Evolutionary conservation across 2,329 filamentous ascomycete species (phyloP).

Genomic region (Emergomyces africanus): DNA sequence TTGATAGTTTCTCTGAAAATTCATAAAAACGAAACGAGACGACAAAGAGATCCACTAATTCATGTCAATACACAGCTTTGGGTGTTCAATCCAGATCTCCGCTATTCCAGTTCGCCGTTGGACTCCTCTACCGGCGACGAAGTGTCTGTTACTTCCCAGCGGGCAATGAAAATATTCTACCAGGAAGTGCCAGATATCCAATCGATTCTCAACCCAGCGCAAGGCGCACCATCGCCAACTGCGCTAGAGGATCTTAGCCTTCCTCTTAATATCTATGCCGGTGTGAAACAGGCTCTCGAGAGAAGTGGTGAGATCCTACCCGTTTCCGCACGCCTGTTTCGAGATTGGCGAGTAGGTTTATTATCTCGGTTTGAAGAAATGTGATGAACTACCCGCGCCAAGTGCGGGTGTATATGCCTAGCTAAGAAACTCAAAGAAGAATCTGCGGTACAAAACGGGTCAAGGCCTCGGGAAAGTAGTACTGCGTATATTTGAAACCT

Average conservation of each 20-base stretch:
- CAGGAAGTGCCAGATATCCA: slow-evolving; percentile 23
- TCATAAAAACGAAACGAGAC: background rate
- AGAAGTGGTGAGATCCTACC: slow-evolving; percentile 34
- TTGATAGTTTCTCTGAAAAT: background rate
- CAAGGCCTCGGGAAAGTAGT: background rate
- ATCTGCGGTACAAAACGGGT: background rate
- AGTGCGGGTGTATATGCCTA: background rate
- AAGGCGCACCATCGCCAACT: slow-evolving; percentile 26
- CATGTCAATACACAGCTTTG: slow-evolving; percentile 28
- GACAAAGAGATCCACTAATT: background rate
- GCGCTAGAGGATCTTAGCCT: slow-evolving; percentile 38
- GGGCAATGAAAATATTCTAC: slow-evolving; percentile 48
- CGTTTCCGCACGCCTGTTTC: slow-evolving; percentile 36
- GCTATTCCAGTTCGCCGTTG: slow-evolving; percentile 38
- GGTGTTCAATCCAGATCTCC: slow-evolving; percentile 49
- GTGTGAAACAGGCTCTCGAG: slow-evolving; percentile 24
- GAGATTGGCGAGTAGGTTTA: slow-evolving; percentile 43
- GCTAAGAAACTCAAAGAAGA: background rate
- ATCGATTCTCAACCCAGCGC: slow-evolving; percentile 23
- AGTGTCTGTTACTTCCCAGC: slow-evolving; percentile 21
- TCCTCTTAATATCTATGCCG: slow-evolving; percentile 25
- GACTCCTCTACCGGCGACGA: background rate
- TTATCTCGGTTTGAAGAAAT: slow-evolving; percentile 28
- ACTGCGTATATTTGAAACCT: background rate
- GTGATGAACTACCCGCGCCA: background rate